Evolutionary conservation across 345 rosid genomes (phyloP).

Genomic region (Erysimum cheiranthoides): DNA sequence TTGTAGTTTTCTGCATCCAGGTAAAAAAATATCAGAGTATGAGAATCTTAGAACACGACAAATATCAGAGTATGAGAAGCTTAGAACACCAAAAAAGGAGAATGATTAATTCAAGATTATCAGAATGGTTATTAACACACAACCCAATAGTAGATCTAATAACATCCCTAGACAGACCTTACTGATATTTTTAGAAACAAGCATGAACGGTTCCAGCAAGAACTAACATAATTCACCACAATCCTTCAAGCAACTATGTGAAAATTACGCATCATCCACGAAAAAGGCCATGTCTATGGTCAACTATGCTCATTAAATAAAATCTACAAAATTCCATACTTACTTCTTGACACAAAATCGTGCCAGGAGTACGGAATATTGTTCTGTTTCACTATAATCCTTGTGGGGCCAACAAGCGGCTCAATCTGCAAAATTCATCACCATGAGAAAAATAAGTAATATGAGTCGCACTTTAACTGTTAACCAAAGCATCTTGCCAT

Average conservation of each 20-base stretch:
- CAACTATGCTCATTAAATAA: slow-evolving; percentile 11
- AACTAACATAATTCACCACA: slow-evolving; percentile 16
- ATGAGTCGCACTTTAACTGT: slow-evolving; percentile 18
- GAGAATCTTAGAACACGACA: slow-evolving; percentile 20
- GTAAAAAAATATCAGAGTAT: slow-evolving; percentile 33
- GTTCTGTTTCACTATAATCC: slow-evolving; percentile 55
- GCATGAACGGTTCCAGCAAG: slow-evolving; percentile 15
- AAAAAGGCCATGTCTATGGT: slow-evolving; percentile 17
- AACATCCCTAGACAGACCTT: slow-evolving; percentile 21
- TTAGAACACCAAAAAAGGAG: not conserved
- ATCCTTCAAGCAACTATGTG: slow-evolving; percentile 16
- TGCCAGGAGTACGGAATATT: slow-evolving; percentile 86
- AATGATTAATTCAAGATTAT: not conserved
- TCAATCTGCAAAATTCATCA: slow-evolving; percentile 64
- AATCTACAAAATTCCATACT: slow-evolving; percentile 28
- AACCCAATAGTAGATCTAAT: slow-evolving; percentile 25
- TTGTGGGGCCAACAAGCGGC: slow-evolving; percentile 88
- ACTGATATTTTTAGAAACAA: slow-evolving; percentile 10
- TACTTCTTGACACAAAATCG: slow-evolving; percentile 89
- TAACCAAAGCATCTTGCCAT: slow-evolving; percentile 26
- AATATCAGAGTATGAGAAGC: slow-evolving; percentile 17
- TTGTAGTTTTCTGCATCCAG: slow-evolving; percentile 90
- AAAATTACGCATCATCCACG: slow-evolving; percentile 7
- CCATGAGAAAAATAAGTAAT: slow-evolving; percentile 23
- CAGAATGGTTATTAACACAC: slow-evolving; percentile 17